Evolutionary conservation across 306 rosid species (phyloP).

Genomic region (Prunus campanulata): DNA sequence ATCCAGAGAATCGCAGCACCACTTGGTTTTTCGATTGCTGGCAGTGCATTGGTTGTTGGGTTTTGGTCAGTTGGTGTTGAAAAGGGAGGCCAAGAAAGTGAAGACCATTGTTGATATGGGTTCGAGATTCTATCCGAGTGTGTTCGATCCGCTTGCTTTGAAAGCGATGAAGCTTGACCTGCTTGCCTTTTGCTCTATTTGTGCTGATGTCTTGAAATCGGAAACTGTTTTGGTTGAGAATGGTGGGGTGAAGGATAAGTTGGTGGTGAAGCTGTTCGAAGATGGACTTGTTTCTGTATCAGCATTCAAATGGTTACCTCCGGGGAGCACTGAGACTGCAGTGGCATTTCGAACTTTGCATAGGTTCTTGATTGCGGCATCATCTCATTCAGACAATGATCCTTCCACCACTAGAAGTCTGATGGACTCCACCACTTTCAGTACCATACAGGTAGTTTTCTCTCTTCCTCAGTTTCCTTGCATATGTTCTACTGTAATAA

Average conservation of each 20-base stretch:
- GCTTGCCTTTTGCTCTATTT: constrained; percentile 60
- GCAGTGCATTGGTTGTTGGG: constrained; percentile 91
- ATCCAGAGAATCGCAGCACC: constrained; percentile 69
- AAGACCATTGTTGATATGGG: constrained; percentile 38
- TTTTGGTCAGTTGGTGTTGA: constrained; percentile 49
- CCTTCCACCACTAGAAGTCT: constrained; percentile 60
- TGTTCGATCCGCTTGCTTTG: constrained; percentile 88
- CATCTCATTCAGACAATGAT: constrained; percentile 64
- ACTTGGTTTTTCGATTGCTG: constrained; percentile 77
- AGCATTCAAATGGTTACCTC: constrained; percentile 86
- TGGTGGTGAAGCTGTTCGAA: constrained; percentile 61
- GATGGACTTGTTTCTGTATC: constrained; percentile 83
- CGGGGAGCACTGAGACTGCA: constrained; percentile 74
- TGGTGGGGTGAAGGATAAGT: constrained; percentile 24
- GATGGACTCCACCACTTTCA: constrained; percentile 61
- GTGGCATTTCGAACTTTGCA: constrained; percentile 70
- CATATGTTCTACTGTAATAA: neutral
- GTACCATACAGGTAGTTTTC: constrained; percentile 54
- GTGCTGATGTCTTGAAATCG: constrained; percentile 28
- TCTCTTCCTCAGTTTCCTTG: neutral
- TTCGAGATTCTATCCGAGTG: constrained; percentile 52
- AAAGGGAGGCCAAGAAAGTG: constrained; percentile 36
- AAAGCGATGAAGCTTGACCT: constrained; percentile 91
- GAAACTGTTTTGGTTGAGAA: constrained; percentile 33
- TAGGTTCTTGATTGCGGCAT: constrained; percentile 71